These are phyloP conservation scores for Meyerozyma smithsonii DNA, from an alignment of 1,139 yeast species.

Conservation along the genomic window DNA sequence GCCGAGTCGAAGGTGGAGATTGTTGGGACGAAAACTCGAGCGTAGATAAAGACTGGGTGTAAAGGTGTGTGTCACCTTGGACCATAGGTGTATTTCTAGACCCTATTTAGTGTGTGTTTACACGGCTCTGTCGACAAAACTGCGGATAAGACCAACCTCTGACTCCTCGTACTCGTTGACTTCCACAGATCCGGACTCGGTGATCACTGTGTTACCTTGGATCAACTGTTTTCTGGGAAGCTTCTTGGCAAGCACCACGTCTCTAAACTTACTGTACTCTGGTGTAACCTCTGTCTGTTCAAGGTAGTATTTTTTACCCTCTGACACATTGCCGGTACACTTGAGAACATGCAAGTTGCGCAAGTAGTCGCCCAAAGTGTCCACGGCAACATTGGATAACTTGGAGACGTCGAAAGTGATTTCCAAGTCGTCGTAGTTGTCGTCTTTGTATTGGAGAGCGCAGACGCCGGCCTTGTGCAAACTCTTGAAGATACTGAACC, in stretches of 20 bases:
- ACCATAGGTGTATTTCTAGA: too few species aligned
- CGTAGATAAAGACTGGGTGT: background rate
- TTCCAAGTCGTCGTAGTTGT: conserved; percentile 52
- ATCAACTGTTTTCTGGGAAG: conserved; percentile 79
- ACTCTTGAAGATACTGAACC: conserved; percentile 77
- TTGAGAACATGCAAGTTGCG: conserved; percentile 72
- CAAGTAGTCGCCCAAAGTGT: conserved; percentile 69
- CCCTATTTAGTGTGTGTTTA: too few species aligned
- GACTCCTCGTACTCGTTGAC: conserved; percentile 71
- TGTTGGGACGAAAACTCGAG: background rate
- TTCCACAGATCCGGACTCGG: conserved; percentile 35
- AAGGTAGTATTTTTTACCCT: conserved; percentile 59
- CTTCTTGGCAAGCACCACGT: conserved; percentile 63
- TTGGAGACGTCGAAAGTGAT: conserved; percentile 56
- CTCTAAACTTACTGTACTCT: conserved; percentile 62
- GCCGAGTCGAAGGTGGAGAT: background rate
- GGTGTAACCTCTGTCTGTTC: conserved; percentile 64
- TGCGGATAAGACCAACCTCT: conserved; percentile 72
- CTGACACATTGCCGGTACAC: conserved; percentile 64
- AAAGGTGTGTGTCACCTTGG: background rate
- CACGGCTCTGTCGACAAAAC: conserved; percentile 60
- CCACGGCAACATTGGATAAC: conserved; percentile 64
- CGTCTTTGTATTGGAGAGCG: conserved; percentile 45
- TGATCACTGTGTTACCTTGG: conserved; percentile 66
- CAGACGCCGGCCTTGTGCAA: conserved; percentile 68